Base-by-base conservation (phyloP, 2,329 filamentous ascomycete species). In the Neonectria punicea region DNA sequence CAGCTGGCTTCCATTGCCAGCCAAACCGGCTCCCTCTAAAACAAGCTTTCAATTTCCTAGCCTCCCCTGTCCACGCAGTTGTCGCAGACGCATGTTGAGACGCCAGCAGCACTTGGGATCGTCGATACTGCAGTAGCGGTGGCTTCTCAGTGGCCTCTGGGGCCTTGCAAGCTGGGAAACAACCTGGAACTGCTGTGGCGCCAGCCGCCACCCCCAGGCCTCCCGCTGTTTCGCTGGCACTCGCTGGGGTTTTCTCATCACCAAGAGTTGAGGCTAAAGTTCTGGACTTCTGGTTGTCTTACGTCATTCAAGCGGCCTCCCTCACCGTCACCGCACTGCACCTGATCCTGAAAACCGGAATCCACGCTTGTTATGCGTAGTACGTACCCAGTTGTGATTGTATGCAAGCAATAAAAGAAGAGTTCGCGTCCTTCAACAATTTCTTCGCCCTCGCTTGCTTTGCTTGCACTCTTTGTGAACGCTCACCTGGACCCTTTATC, bases 401-500 rank as follows among this genome's bases (percentile, higher is more conserved):
- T 51, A 25, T 9, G 10, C 39, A 55, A 50, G 14, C 25, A 53
- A 51, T 56, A 53, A 64, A 65, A 43, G 39, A 63, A 28, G 53
- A 53, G 47, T 50, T 36, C 39, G 25, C 51, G 25, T 61, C 55
- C 32, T 44, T 56, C 47, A 54, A 51, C 11, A 22, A 54, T 55
- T 47, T 50, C 56, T 43, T 53, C 34, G 47, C 9, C 30, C 43
- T 66, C 39, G 32, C 22, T 39, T 13, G 2, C 28, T 43, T 62
- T 60, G 54, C 59, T 47, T 66, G 55, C 32, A 53, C 53, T 34
- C 34, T 14, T 59, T 47, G 25, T 22, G 61, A 58, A 44, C 46
- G 58, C 56, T 59, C 54, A 69, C 61, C 59, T 61, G 63, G 36
- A 49, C 51, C 28, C 43, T 59, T 60, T 69, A 67, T 54, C 64